These are phyloP conservation scores for Amanita rubescens DNA, from an alignment of 768 basidiomycete genomes.

Conservation along the genomic window DNA sequence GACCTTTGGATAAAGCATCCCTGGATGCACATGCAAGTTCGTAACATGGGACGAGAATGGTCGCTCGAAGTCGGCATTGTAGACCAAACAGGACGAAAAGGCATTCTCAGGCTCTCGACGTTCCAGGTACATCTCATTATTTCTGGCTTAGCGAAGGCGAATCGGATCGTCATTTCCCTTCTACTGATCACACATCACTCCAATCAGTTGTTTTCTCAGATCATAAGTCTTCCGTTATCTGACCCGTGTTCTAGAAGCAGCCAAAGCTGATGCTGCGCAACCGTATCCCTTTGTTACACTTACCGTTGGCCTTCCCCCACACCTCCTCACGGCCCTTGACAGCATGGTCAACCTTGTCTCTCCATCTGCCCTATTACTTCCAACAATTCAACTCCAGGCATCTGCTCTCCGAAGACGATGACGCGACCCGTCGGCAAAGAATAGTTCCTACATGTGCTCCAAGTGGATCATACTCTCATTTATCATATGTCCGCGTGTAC, in stretches of 20 bases:
- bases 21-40: constrained; percentile 73
- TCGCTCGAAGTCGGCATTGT: constrained; percentile 70
- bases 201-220: not conserved
- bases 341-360: constrained; percentile 56
- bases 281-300: constrained; percentile 50
- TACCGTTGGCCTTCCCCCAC: constrained; percentile 61
- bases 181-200: not conserved
- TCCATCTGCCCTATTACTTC: constrained; percentile 55
- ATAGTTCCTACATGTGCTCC: constrained; percentile 26
- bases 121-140: constrained; percentile 56
- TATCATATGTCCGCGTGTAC: constrained; percentile 69
- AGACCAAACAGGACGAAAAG: constrained; percentile 52
- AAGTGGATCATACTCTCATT: constrained; percentile 51
- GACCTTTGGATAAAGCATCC: constrained; percentile 57
- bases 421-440: constrained; percentile 8
- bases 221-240: not conserved
- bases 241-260: constrained; percentile 11
- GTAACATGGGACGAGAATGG: constrained; percentile 62
- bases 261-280: constrained; percentile 40
- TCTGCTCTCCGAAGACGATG: constrained; percentile 17
- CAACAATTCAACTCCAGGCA: constrained; percentile 52
- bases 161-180: not conserved
- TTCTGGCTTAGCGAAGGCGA: not conserved
- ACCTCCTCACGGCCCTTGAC: constrained; percentile 52
- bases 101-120: constrained; percentile 63